A percentile compares a stretch with the other conserved stretches of the same genome.
Evolutionary conservation across 2,329 filamentous ascomycete species (phyloP).

Genomic region (Zopfia rhizophila): DNA sequence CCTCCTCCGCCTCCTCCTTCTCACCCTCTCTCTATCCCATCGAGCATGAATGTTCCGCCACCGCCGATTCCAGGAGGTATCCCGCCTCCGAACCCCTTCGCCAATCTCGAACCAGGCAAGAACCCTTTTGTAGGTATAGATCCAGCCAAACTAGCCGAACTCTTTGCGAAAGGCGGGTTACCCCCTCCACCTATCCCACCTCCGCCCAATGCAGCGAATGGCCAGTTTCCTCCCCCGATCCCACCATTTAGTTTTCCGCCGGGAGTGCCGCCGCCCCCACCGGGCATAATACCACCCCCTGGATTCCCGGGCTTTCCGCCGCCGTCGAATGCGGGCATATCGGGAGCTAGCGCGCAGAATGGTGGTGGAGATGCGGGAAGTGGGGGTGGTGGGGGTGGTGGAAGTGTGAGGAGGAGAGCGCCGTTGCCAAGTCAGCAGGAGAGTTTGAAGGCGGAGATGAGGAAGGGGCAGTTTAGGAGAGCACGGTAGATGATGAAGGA

Average conservation of each 20-base stretch:
- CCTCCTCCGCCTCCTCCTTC: slow-evolving; percentile 33
- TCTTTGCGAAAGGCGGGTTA: slow-evolving; percentile 47
- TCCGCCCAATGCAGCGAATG: slow-evolving; percentile 33
- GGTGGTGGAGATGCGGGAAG: slow-evolving; percentile 46
- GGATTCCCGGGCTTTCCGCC: slow-evolving; percentile 43
- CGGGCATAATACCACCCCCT: slow-evolving; percentile 45
- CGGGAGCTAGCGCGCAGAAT: slow-evolving; percentile 46
- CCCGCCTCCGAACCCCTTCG: slow-evolving; percentile 28
- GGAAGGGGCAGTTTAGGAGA: slow-evolving; percentile 62
- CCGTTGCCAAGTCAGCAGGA: slow-evolving; percentile 87
- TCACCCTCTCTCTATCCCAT: slow-evolving; percentile 43
- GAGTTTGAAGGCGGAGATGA: slow-evolving; percentile 81
- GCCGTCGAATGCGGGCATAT: slow-evolving; percentile 37
- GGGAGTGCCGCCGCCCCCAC: slow-evolving; percentile 51
- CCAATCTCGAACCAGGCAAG: too few species aligned
- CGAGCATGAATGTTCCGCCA: slow-evolving; percentile 30
- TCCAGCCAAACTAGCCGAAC: slow-evolving; percentile 42
- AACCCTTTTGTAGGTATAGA: slow-evolving; percentile 36
- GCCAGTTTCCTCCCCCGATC: slow-evolving; percentile 31
- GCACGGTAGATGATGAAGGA: slow-evolving; percentile 52
- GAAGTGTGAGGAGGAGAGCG: slow-evolving; percentile 66
- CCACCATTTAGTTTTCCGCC: slow-evolving; percentile 43
- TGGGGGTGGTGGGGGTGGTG: slow-evolving; percentile 37
- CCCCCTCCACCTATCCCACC: slow-evolving; percentile 48
- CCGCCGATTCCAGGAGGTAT: slow-evolving; percentile 20